A percentile compares a stretch with the other conserved stretches of the same genome.
phyloP scores from a whole-genome alignment of 345 rosid genomes.

The Balakata baccata region DNA sequence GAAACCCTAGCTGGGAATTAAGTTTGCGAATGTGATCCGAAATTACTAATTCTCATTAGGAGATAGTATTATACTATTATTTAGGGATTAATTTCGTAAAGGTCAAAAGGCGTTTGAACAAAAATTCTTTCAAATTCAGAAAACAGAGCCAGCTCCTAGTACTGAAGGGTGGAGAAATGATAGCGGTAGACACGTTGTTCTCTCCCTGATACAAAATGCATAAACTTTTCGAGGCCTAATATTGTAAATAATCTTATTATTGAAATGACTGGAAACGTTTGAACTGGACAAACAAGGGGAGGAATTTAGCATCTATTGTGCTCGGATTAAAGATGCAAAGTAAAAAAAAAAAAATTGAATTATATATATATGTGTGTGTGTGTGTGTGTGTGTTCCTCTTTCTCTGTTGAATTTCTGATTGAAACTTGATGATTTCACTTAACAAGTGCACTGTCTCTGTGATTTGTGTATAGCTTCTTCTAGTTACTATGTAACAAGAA shows the following conservation, averaged over 20 bases:
- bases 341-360: not conserved
- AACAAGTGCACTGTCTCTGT: not conserved
- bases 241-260: not conserved
- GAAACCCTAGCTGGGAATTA: not conserved
- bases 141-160: not conserved
- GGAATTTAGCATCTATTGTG: not conserved
- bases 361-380: no score
- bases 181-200: not conserved
- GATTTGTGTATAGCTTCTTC: no score
- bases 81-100: not conserved
- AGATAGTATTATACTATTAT: not conserved
- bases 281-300: not conserved
- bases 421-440: not conserved
- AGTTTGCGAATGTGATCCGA: no score
- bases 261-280: not conserved
- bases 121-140: conserved; percentile 1
- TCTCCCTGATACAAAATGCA: not conserved
- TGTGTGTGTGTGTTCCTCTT: no score
- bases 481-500: no score
- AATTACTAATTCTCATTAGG: not conserved
- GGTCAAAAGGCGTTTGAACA: not conserved
- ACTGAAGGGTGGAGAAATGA: not conserved
- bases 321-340: not conserved
- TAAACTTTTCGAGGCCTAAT: not conserved
- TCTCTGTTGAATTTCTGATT: not conserved